Conservation (phyloP, 2,329 filamentous ascomycete species). For the Fusarium sp. region DNA sequence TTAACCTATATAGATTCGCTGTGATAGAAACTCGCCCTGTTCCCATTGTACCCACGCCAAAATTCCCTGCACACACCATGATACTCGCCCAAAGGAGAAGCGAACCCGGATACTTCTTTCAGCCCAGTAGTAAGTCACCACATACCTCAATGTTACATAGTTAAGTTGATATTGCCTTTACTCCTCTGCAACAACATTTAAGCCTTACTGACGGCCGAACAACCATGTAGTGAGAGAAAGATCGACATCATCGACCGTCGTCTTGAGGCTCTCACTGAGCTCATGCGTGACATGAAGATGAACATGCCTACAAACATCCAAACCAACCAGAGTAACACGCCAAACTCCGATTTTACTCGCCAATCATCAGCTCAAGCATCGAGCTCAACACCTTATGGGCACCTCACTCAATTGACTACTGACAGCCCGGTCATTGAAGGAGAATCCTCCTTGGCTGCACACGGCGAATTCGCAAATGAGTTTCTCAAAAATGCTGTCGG, state of each 20-base stretch:
- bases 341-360: slow-evolving; percentile 26
- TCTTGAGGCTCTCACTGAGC: slow-evolving; percentile 52
- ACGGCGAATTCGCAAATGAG: slow-evolving; percentile 62
- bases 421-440: slow-evolving; percentile 57
- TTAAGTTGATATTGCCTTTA: too few species aligned
- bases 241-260: slow-evolving; percentile 56
- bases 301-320: slow-evolving; percentile 35
- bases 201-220: neutral
- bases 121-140: slow-evolving; percentile 54
- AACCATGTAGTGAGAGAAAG: slow-evolving; percentile 52
- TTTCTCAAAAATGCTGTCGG: slow-evolving; percentile 57
- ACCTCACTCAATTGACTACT: slow-evolving; percentile 35
- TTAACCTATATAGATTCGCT: slow-evolving; percentile 50
- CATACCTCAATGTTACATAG: neutral
- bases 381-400: slow-evolving; percentile 36
- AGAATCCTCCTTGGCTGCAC: slow-evolving; percentile 61
- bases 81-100: slow-evolving; percentile 53
- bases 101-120: slow-evolving; percentile 55
- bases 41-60: slow-evolving; percentile 55
- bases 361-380: slow-evolving; percentile 32
- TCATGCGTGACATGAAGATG: slow-evolving; percentile 53
- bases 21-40: slow-evolving; percentile 55
- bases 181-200: neutral
- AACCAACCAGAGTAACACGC: slow-evolving; percentile 26
- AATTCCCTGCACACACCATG: slow-evolving; percentile 54